Base-by-base conservation (phyloP, 129 eudicot species). In the Flaveria ramosissima region DNA sequence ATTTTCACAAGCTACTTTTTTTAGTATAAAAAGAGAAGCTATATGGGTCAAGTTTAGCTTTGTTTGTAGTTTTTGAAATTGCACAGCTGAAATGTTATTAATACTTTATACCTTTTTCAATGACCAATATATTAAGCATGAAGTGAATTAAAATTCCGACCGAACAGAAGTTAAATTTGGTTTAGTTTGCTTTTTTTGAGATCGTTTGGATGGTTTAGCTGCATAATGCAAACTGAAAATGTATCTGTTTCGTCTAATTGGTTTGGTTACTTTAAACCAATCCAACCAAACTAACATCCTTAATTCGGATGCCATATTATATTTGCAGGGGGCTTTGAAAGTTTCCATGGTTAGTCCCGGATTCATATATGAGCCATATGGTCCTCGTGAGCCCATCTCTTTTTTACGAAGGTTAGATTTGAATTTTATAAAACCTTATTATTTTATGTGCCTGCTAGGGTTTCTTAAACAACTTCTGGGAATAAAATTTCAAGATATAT, bases 331-430 rank as follows among this genome's bases (percentile, higher is more conserved):
- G 55, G 81, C 97, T 26, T 14, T 90, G 55, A 80, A 85, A 62
- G 87, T 93, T 66, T 76, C 96, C 41, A 87, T 87, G 97, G 7
- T 73, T 64, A 93, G 98, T 87, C 98, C 98, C 77, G 98, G 98
- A 71, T 43, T 93, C 71, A 59, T 93, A 45, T 90, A 87, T 32
- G 98, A 93, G 80, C 98, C 98, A 56, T 93, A 91, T 89, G 84
- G 91, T 67, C 88, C 92, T 63, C 98, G 98, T 71, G 96, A 89
- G 82, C 88, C 81, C 41, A 86, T 93, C 61, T 61, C 97, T 19
- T 91, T 91, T 57, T 91, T 80, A 86, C 73, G 75, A 75, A 89
- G 98, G 98, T 93, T 74, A 75, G 88, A 74, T 62, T 53, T 43
- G n/a, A 26, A 30, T 50, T 61, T n/a, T 13, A 17, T 66, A 9